A percentile compares a stretch with the other conserved stretches of the same genome.
Conservation (phyloP, 2,329 filamentous ascomycete genomes). For the Coniochaeta sp. region DNA sequence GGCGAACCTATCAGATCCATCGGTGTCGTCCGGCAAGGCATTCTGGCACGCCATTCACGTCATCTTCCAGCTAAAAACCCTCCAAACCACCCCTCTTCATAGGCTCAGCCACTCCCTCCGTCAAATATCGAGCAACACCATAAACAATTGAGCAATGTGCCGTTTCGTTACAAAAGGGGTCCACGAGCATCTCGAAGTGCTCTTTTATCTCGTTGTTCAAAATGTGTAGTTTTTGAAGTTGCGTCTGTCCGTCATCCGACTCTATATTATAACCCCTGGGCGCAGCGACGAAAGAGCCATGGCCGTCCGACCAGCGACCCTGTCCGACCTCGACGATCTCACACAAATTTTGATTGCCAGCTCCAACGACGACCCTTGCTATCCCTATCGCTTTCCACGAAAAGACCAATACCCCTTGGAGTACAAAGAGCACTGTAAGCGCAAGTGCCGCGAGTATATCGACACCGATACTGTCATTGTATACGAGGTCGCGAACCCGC, state of each 20-base stretch:
- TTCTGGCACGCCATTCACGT: neutral
- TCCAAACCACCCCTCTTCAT: neutral
- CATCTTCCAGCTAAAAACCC: neutral
- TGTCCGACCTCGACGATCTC: slow-evolving; percentile 14
- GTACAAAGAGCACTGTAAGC: slow-evolving; percentile 12
- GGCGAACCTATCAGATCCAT: neutral
- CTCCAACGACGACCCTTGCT: slow-evolving; percentile 14
- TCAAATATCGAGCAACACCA: neutral
- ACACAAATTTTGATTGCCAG: slow-evolving; percentile 12
- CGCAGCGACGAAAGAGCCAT: neutral
- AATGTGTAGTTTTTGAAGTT: neutral
- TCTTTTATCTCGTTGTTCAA: neutral
- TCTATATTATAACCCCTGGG: neutral
- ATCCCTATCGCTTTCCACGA: slow-evolving; percentile 16
- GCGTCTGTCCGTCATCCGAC: neutral
- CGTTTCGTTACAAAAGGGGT: neutral
- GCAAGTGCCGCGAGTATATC: slow-evolving; percentile 15
- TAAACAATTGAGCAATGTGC: neutral
- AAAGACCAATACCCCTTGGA: slow-evolving; percentile 11
- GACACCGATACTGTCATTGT: slow-evolving; percentile 14
- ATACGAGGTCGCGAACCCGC: slow-evolving; percentile 11
- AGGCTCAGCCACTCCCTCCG: neutral
- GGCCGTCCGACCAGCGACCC: slow-evolving; percentile 10
- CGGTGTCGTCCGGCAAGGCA: neutral
- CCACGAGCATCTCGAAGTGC: neutral